Conservation (phyloP, 2,329 filamentous ascomycete species). For the Ciborinia camelliae region DNA sequence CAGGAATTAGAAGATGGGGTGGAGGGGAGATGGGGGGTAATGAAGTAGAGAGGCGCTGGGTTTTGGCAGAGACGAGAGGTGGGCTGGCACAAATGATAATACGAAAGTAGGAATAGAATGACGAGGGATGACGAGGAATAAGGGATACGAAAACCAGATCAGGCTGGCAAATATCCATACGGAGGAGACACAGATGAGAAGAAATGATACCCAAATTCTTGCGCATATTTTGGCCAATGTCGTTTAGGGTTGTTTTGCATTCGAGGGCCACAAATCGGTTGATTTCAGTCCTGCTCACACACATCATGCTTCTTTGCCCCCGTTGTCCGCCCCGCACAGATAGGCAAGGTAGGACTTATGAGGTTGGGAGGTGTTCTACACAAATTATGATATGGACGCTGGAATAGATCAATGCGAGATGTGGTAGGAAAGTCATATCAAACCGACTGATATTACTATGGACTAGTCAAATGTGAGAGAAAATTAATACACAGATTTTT, state of each 20-base stretch:
- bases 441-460: not conserved
- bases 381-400: not conserved
- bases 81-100: not conserved
- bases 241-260: not conserved
- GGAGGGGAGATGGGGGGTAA: not conserved
- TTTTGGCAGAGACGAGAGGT: not conserved
- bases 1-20: slow-evolving; percentile 44
- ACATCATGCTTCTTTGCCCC: not conserved
- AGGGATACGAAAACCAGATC: not conserved
- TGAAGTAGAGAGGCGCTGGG: too few relatives aligned
- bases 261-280: not conserved
- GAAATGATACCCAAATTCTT: slow-evolving; percentile 8
- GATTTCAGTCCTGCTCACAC: not conserved
- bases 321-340: not conserved
- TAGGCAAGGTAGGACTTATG: not conserved
- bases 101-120: not conserved
- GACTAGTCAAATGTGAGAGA: not conserved
- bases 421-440: not conserved
- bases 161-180: not conserved
- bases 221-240: not conserved
- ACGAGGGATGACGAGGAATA: not conserved
- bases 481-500: not conserved
- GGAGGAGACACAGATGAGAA: not conserved
- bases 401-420: not conserved
- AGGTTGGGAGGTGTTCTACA: not conserved